Percentiles rank a stretch among this genome's conserved stretches.
Evolutionary conservation across 176 grass and related monocot genomes (phyloP).

Genomic region (Puya raimondii): DNA sequence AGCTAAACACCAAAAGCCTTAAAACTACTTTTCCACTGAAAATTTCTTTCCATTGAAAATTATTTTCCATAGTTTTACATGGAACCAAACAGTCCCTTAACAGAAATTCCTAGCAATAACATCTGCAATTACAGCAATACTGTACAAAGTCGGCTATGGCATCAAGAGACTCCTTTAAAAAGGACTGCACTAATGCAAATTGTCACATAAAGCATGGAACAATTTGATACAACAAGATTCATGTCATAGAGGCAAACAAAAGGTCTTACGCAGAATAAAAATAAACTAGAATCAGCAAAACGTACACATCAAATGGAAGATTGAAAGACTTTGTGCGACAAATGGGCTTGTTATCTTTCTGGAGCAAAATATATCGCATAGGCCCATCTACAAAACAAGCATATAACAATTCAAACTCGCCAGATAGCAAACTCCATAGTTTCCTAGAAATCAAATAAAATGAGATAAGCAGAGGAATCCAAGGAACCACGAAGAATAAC

Average conservation of each 20-base stretch:
- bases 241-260: background rate
- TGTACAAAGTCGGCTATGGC: too few species aligned
- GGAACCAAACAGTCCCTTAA: too few species aligned
- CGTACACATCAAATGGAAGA: slow-evolving; percentile 9
- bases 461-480: background rate
- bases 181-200: background rate
- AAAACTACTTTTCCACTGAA: too few species aligned
- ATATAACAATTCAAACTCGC: background rate
- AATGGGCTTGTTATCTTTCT: slow-evolving; percentile 10
- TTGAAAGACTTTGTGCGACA: slow-evolving; percentile 8
- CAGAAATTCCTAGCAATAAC: too few species aligned
- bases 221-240: background rate
- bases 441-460: background rate
- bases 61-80: too few species aligned
- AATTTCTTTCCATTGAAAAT: too few species aligned
- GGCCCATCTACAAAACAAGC: slow-evolving; percentile 1
- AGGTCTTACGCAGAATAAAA: background rate
- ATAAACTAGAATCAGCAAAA: background rate
- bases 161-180: too few species aligned
- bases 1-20: too few species aligned
- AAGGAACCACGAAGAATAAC: background rate
- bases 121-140: too few species aligned
- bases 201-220: background rate
- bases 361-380: background rate
- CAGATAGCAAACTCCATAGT: background rate